phyloP scores from a whole-genome alignment of 495 filamentous ascomycete species.

The Aspergillus wentii region DNA sequence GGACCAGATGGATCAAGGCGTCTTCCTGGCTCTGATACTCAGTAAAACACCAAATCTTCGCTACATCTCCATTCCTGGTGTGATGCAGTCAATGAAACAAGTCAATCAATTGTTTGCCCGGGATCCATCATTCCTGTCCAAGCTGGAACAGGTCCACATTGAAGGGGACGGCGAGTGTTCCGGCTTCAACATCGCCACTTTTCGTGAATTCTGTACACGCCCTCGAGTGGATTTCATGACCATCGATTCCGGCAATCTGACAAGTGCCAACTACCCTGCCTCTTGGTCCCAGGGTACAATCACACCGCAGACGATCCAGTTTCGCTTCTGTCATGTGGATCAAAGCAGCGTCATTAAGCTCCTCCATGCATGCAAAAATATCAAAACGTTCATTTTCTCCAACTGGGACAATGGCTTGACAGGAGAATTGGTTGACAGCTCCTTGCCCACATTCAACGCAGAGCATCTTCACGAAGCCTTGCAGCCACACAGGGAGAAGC shows the following conservation, averaged over 20 bases:
- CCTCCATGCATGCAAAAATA: constrained; percentile 12
- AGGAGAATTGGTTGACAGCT: neutral
- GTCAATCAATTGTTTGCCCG: constrained; percentile 9
- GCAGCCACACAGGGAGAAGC: constrained; percentile 17
- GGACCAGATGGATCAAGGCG: constrained; percentile 5
- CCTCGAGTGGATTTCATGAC: constrained; percentile 5
- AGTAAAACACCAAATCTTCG: constrained; percentile 21
- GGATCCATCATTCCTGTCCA: constrained; percentile 14
- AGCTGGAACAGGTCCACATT: constrained; percentile 10
- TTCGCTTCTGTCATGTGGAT: constrained; percentile 14
- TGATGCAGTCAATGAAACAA: constrained; percentile 5
- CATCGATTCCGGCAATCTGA: constrained; percentile 13
- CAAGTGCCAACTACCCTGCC: constrained; percentile 5
- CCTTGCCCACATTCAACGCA: constrained; percentile 10
- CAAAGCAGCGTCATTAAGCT: constrained; percentile 8
- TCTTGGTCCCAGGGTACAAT: constrained; percentile 12
- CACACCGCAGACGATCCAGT: constrained; percentile 1
- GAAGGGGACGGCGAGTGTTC: neutral
- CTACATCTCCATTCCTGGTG: constrained; percentile 9
- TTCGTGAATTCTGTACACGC: constrained; percentile 9
- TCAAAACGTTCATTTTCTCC: constrained; percentile 12
- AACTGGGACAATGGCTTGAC: constrained; percentile 7
- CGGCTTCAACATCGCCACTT: constrained; percentile 7
- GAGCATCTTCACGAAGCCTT: constrained; percentile 11
- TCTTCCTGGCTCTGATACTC: constrained; percentile 13